Percentiles rank a stretch among this genome's conserved stretches.
Conservation (phyloP, 768 basidiomycete species). For the Asterophora parasitica region DNA sequence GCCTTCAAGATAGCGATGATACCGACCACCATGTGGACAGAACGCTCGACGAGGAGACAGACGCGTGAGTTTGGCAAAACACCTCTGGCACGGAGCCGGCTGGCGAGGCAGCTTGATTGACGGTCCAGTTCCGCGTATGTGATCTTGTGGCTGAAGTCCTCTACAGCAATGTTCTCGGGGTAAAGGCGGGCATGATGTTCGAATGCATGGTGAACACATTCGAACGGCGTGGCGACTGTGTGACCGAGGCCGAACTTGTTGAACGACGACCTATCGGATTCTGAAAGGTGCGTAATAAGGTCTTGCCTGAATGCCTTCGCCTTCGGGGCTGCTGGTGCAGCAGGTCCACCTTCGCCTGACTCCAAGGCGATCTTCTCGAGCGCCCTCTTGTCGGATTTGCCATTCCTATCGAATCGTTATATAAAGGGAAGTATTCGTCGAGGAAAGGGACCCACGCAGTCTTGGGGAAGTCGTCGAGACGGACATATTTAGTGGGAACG, state of each 20-base stretch:
- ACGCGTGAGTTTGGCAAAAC: slow-evolving; percentile 44
- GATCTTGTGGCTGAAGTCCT: slow-evolving; percentile 42
- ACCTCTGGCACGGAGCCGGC: slow-evolving; percentile 35
- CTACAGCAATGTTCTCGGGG: slow-evolving; percentile 43
- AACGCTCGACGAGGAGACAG: slow-evolving; percentile 50
- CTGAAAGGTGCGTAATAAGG: slow-evolving; percentile 24
- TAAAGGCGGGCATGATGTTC: slow-evolving; percentile 34
- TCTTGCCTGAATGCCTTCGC: slow-evolving; percentile 10
- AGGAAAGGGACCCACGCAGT: not conserved
- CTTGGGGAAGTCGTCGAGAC: slow-evolving; percentile 4
- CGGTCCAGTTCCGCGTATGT: slow-evolving; percentile 50
- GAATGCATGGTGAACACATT: slow-evolving; percentile 53
- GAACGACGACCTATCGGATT: slow-evolving; percentile 40
- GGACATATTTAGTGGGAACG: slow-evolving; percentile 6
- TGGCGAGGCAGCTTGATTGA: slow-evolving; percentile 41
- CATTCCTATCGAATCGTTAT: slow-evolving; percentile 1
- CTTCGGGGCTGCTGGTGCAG: not conserved
- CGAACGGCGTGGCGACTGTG: slow-evolving; percentile 34
- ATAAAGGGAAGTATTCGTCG: not conserved
- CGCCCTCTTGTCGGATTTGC: slow-evolving; percentile 29
- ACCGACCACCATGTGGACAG: slow-evolving; percentile 47
- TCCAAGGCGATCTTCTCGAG: slow-evolving; percentile 36
- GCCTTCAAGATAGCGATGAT: slow-evolving; percentile 53
- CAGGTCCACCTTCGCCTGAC: not conserved
- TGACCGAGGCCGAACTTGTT: slow-evolving; percentile 41